Evolutionary conservation across 2,329 filamentous ascomycete species (phyloP).

Genomic region (Septoria petroselini): DNA sequence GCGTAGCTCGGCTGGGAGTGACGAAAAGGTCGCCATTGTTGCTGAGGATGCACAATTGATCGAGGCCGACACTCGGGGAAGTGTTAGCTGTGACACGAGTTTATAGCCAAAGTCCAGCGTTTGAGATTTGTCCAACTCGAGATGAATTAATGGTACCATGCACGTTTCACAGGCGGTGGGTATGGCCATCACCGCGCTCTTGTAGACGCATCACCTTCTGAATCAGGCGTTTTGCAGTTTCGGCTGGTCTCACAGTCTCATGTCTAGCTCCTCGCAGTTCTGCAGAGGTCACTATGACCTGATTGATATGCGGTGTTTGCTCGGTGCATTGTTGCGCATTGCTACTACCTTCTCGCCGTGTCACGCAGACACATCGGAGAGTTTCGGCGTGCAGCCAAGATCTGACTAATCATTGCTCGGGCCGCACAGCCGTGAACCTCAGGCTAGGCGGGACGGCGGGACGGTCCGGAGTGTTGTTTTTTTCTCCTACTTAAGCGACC

Average conservation of each 20-base stretch:
- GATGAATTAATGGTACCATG: background rate
- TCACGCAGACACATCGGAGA: background rate
- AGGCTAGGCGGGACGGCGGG: no score
- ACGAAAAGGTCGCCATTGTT: slow-evolving; percentile 17
- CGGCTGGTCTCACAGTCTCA: background rate
- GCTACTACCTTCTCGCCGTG: no score
- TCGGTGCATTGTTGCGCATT: slow-evolving; percentile 5
- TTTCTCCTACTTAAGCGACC: no score
- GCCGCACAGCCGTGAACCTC: no score
- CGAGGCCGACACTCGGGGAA: background rate
- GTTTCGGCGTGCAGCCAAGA: no score
- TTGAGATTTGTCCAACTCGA: background rate
- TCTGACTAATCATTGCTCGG: no score
- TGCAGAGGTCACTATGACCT: slow-evolving; percentile 2
- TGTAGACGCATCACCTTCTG: background rate
- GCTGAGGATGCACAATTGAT: background rate
- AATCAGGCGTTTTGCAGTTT: background rate
- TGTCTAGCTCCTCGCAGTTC: slow-evolving; percentile 8
- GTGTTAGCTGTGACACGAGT: background rate
- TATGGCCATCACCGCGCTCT: background rate
- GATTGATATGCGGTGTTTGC: slow-evolving; percentile 4
- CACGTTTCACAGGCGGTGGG: background rate
- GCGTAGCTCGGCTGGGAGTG: slow-evolving; percentile 21
- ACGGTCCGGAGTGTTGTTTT: no score
- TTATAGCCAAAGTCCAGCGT: background rate